Base-by-base conservation (phyloP, 2,329 filamentous ascomycete species). In the Aureobasidium sp. region DNA sequence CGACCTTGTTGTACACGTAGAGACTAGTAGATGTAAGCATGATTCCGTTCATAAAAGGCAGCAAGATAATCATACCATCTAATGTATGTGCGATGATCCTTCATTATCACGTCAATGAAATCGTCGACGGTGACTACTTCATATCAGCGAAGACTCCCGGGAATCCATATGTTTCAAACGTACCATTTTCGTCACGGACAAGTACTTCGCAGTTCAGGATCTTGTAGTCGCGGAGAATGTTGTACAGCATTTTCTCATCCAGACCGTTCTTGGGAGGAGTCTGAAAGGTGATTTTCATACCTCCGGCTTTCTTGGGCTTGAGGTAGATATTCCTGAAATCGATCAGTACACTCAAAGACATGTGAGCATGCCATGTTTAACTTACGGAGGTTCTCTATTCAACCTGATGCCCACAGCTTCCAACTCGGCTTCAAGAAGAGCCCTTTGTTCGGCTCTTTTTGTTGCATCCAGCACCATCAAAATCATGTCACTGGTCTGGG, bases 1-100 rank as follows among this genome's bases (percentile, higher is more conserved):
- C 93, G 73, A 98, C 95, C 74, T 98, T 98, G 85, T 98, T 98
- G 83, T 98, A 98, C 27, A 97, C 91, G 72, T 98, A 98, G 27
- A 98, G 79, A 66, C 88, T 77, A 27, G 14, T 7, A 11, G 22
- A 10, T 1, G 85, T 68, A 63, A 59, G 49, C 10, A 2, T 16
- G 12, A 27, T 16, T 25, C n/a, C 42, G 30, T 29, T 6, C 6
- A 10, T 8, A 3, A n/a, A n/a, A n/a, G n/a, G 5, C 14, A 24
- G 2, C 1, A 5, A 10, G 4, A 16, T 17, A 24, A 24, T 56
- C 63, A 54, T 63, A 76, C 75, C 83, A 86, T 66, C 81, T 80
- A 75, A 98, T 96, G 76, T 98, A 98, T 71, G 95, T 98, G 66
- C 93, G 79, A 75, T 98, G 93, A 67, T 96, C 89, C 71, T 93